phyloP scores from a whole-genome alignment of 2,329 filamentous ascomycete species.

The Zymoseptoria ardabiliae region DNA sequence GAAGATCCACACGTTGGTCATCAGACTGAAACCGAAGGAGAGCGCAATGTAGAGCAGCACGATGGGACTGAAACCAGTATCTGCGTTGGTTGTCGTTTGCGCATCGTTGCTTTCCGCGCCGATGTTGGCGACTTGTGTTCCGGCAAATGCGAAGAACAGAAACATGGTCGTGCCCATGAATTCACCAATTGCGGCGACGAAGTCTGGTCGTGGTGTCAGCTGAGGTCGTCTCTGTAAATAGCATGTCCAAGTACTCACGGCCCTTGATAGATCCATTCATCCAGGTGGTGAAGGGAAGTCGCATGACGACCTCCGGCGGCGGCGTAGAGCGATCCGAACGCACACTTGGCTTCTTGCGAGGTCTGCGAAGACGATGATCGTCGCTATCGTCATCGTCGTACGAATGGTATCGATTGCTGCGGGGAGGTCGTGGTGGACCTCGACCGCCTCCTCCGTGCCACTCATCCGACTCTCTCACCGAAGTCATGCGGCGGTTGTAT shows the following conservation, averaged over 20 bases:
- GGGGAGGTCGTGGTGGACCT: conserved; percentile 15
- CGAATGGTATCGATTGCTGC: conserved; percentile 5
- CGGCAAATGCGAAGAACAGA: conserved; percentile 40
- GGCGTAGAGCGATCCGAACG: conserved; percentile 10
- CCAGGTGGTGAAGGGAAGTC: conserved; percentile 26
- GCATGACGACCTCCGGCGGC: conserved; percentile 26
- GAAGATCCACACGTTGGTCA: conserved; percentile 37
- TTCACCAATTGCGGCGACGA: conserved; percentile 32
- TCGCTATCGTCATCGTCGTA: conserved; percentile 19
- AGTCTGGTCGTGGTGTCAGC: conserved; percentile 12
- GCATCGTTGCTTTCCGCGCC: conserved; percentile 12
- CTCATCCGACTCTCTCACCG: conserved; percentile 18
- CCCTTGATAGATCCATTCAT: conserved; percentile 26
- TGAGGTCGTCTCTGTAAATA: neutral
- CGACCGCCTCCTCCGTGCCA: conserved; percentile 12
- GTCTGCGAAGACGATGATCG: conserved; percentile 12
- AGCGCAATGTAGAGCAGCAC: conserved; percentile 35
- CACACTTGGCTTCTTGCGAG: conserved; percentile 6
- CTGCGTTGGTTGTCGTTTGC: conserved; percentile 21
- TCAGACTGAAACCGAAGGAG: conserved; percentile 35
- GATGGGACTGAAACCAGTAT: conserved; percentile 25
- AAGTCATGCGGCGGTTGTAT: conserved; percentile 16
- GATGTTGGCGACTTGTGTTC: conserved; percentile 40
- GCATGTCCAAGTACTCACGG: conserved; percentile 15
- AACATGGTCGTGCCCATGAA: conserved; percentile 42